A percentile compares a stretch with the other conserved stretches of the same genome.
phyloP scores from a whole-genome alignment of 2,329 filamentous ascomycete species.

The Talaromyces sp. region DNA sequence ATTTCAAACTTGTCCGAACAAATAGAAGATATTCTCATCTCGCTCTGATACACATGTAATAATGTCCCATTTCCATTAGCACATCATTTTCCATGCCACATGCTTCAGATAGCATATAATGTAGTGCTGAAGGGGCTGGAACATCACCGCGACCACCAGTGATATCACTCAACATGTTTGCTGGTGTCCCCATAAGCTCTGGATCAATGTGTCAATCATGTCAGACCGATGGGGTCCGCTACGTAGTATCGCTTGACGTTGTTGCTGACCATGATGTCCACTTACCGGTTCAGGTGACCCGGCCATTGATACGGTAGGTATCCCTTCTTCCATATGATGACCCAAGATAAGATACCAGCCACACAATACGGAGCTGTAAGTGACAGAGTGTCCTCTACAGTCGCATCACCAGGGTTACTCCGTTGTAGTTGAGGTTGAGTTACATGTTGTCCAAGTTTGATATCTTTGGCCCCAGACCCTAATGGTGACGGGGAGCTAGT shows the following conservation, averaged over 20 bases:
- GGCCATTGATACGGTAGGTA: neutral
- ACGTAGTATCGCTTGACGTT: neutral
- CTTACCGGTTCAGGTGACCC: neutral
- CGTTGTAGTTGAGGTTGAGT: neutral
- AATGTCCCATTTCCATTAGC: too few species aligned
- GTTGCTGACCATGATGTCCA: neutral
- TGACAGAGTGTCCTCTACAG: neutral
- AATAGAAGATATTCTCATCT: too few species aligned
- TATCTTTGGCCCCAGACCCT: too few species aligned
- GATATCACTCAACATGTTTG: too few species aligned
- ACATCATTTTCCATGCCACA: too few species aligned
- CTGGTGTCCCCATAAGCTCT: too few species aligned
- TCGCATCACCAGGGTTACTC: constrained; percentile 5
- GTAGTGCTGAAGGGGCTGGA: too few species aligned
- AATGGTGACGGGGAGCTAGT: neutral
- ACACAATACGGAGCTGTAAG: neutral
- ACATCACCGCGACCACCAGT: too few species aligned
- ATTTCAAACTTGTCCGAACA: too few species aligned
- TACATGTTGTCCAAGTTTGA: neutral
- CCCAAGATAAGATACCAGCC: neutral
- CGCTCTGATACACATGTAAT: too few species aligned
- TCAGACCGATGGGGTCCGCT: neutral
- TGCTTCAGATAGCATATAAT: too few species aligned
- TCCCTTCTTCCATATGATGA: neutral
- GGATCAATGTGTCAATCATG: neutral